Base-by-base conservation (phyloP, 305 asterid genomes). In the Solanum hybrid region DNA sequence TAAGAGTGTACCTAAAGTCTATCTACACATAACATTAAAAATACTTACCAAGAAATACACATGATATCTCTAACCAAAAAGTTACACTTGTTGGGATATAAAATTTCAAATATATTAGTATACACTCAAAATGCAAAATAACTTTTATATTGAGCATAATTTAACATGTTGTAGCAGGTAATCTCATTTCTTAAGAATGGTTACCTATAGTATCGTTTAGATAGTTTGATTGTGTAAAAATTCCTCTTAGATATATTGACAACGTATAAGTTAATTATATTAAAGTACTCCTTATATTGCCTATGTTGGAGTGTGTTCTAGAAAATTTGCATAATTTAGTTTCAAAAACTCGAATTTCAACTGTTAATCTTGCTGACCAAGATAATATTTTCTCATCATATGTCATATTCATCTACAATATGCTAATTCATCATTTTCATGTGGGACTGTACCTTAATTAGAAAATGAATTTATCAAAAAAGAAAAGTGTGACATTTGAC, bases 341-440 rank as follows among this genome's bases (percentile, higher is more conserved):
- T 76, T 6, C 13, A 51, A 88, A 27, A 24, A 56, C 22, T 56
- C 3, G 10, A 78, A 26, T 10, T 38, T 73, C 76, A 72, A 32
- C 29, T 14, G 32, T 86, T 76, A 56, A 89, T 56, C 91, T 77
- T 89, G 36, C 29, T 76, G 51, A 24, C 60, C 31, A 86, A 89
- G 91, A 86, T 75, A 36, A 17, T 85, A 4, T 75, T 9, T 85
- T 73, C 26, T 51, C 27, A 34, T 72, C n/a, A 35, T 66, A 22
- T 16, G 77, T 14, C 51, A 34, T 34, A 31, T 87, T 84, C 72
- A 82, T 29, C 73, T 29, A 27, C 87, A 29, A 60, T 60, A 20
- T 82, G 87, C 29, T 51, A 29, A 84, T 84, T 84, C 90, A 91
- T 91, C 90, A 92, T 89, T 90, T 86, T 91, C 90, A 26, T 34